These are phyloP conservation scores for Hermanozyma aechmeae DNA, from an alignment of 805 yeast species.

Conservation along the genomic window DNA sequence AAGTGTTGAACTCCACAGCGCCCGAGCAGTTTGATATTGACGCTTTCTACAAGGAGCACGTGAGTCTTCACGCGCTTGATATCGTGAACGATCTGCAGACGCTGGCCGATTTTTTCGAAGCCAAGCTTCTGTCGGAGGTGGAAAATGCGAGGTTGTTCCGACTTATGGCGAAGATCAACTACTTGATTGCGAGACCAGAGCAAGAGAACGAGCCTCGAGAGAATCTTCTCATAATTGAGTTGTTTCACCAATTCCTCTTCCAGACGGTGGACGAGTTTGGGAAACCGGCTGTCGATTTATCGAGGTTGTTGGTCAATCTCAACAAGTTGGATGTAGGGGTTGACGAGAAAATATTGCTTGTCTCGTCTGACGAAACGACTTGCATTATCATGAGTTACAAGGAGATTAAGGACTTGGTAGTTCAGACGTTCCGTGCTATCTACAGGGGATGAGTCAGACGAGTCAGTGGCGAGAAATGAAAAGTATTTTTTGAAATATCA, in stretches of 20 bases:
- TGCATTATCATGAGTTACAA: conserved; percentile 81
- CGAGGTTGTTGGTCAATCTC: conserved; percentile 67
- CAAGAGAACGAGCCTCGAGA: conserved; percentile 24
- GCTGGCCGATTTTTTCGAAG: conserved; percentile 49
- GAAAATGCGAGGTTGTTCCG: conserved; percentile 87
- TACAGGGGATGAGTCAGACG: too few species aligned
- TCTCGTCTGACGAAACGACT: conserved; percentile 75
- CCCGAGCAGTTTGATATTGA: conserved; percentile 14
- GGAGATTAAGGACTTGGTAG: conserved; percentile 68
- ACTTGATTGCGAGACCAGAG: conserved; percentile 69
- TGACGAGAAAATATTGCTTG: conserved; percentile 72
- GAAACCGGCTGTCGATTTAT: conserved; percentile 68
- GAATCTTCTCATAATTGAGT: conserved; percentile 46
- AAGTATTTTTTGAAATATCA: too few species aligned
- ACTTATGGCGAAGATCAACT: conserved; percentile 70
- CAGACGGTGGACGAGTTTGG: conserved; percentile 77
- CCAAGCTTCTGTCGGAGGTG: conserved; percentile 57
- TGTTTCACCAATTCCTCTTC: conserved; percentile 80
- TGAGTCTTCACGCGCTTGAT: conserved; percentile 30
- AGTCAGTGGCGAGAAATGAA: too few species aligned
- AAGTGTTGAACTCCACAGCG: conserved; percentile 8
- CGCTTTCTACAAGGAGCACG: conserved; percentile 14
- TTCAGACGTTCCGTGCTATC: conserved; percentile 45
- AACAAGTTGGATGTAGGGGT: conserved; percentile 91
- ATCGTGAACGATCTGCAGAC: conserved; percentile 42